Base-by-base conservation (phyloP, 805 yeast species). In the Candida koratica region DNA sequence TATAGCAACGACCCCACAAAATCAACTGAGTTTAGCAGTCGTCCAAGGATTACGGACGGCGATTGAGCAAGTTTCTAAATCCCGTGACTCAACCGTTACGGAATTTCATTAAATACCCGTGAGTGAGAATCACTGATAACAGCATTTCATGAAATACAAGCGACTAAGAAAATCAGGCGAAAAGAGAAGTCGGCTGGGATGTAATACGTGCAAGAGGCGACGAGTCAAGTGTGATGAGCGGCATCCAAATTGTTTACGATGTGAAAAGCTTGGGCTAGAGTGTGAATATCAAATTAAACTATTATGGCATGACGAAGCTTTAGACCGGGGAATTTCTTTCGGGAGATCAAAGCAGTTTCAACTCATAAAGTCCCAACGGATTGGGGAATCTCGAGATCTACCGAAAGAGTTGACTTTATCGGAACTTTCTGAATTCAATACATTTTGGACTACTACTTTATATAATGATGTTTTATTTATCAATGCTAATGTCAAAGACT, bases 281-380 rank as follows among this genome's bases (percentile, higher is more conserved):
- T 56, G 56, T 32, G 38, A 14, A 20, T 57, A 50, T 28, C 46
- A 43, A 4, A 14, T 47, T 17, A 43, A 24, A 6, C 41, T 53
- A 5, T 43, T 48, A 0, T 64, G 67, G 67, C 67, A 63, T 28
- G 67, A 64, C 19, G 69, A 64, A 10, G 68, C 67, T 4, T 17
- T 43, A 1, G 43, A 53, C 19, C 41, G 52, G 34, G 68, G 68
- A 0, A 52, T 61, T 6, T 47, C 66, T 1, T 62, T 64, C 44
- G 69, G 70, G 1, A 43, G 70, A 15, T 61, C 67, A 0, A 42
- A 49, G 13, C 45, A 48, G 10, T 35, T 37, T 23, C 37, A 40
- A 19, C 25, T 35, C 11, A 41, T 45, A 14, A 33, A 33, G 15
- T 22, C 23, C 8, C 47, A 43, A 33, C 24, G 37, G 20, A 20